Percentiles rank a stretch among this genome's conserved stretches.
phyloP scores from a whole-genome alignment of 225 moss, liverwort and hornwort genomes.

The Thuidium tamariscinum region DNA sequence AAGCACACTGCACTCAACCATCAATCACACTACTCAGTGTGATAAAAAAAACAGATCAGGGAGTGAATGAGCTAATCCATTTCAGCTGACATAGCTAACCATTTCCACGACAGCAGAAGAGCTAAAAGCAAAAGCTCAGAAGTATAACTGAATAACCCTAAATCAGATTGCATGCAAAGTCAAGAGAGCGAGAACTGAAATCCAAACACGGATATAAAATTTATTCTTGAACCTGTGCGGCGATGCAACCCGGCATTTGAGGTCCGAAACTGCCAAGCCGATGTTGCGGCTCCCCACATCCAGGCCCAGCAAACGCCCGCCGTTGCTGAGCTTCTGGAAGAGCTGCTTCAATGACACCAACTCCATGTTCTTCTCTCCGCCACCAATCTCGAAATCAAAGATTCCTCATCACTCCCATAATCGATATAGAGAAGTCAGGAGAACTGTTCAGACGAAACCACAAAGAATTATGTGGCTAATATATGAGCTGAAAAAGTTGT shows the following conservation, averaged over 20 bases:
- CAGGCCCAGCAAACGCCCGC: conserved; percentile 57
- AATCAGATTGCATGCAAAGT: neutral
- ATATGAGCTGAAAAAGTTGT: neutral
- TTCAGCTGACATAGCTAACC: neutral
- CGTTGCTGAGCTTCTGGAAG: conserved; percentile 32
- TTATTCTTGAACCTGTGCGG: conserved; percentile 33
- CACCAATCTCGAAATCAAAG: neutral
- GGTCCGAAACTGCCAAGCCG: conserved; percentile 65
- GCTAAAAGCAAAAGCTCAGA: neutral
- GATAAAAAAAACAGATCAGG: neutral
- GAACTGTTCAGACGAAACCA: neutral
- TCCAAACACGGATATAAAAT: neutral
- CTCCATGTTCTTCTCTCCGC: conserved; percentile 30
- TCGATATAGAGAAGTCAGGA: neutral
- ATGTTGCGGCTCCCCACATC: conserved; percentile 75
- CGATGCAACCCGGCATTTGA: conserved; percentile 50
- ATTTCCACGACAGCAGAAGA: neutral
- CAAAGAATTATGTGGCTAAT: neutral
- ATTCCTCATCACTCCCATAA: neutral
- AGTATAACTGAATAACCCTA: neutral
- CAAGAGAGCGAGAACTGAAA: neutral
- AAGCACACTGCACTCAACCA: conserved; percentile 42
- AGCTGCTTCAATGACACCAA: conserved; percentile 64
- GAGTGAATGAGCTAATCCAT: neutral
- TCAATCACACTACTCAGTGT: neutral